phyloP scores from a whole-genome alignment of 768 basidiomycete genomes.

The Rhizopogon roseolus region DNA sequence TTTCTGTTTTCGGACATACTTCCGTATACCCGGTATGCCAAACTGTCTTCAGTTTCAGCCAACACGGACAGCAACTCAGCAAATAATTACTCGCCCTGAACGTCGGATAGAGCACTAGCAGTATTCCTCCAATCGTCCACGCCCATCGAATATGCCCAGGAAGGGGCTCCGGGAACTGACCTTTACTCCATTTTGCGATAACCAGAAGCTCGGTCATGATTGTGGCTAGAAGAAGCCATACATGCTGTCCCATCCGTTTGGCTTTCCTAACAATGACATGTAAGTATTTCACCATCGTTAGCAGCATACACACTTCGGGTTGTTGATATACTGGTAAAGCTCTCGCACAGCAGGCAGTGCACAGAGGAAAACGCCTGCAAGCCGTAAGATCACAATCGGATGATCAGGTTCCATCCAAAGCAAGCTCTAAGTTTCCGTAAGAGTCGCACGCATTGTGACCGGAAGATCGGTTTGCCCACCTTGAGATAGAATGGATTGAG shows the following conservation, averaged over 20 bases:
- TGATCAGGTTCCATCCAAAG: constrained; percentile 92
- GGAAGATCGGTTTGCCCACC: constrained; percentile 33
- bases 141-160: constrained; percentile 61
- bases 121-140: constrained; percentile 54
- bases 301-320: constrained; percentile 56
- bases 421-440: constrained; percentile 37
- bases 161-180: constrained; percentile 60
- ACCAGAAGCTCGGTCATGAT: constrained; percentile 76
- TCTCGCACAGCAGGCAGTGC: constrained; percentile 85
- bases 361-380: constrained; percentile 77
- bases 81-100: constrained; percentile 46
- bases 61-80: not conserved
- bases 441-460: constrained; percentile 3
- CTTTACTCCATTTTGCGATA: constrained; percentile 79
- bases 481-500: constrained; percentile 88
- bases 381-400: constrained; percentile 69
- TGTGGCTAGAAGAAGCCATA: constrained; percentile 85
- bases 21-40: constrained; percentile 54
- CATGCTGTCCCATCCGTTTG: constrained; percentile 87
- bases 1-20: constrained; percentile 38
- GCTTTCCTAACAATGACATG: constrained; percentile 48
- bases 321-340: constrained; percentile 77
- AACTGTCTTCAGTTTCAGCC: constrained; percentile 40
- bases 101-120: constrained; percentile 66
- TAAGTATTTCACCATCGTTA: not conserved